Conservation (phyloP, 805 yeast genomes). For the Tetrapisispora arboricola region DNA sequence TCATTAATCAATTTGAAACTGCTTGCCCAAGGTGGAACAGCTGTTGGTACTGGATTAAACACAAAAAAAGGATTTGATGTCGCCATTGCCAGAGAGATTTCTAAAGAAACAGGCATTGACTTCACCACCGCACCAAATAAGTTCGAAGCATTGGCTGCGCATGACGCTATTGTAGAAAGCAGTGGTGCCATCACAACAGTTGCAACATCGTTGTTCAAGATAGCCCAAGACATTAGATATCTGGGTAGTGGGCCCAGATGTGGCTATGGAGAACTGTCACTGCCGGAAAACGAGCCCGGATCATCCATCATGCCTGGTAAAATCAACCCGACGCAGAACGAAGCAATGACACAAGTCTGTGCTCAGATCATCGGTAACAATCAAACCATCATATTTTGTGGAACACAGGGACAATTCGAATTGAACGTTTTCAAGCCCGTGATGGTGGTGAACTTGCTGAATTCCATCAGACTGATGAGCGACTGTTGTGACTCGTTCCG, state of each 20-base stretch:
- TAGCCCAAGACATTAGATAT: constrained; percentile 96
- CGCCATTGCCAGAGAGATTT: constrained; percentile 76
- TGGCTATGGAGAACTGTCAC: constrained; percentile 90
- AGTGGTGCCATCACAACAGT: constrained; percentile 95
- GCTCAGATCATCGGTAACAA: constrained; percentile 97
- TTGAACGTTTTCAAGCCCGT: constrained; percentile 97
- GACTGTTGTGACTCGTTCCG: constrained; percentile 89
- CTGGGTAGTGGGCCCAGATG: constrained; percentile 99
- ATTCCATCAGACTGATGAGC: constrained; percentile 78
- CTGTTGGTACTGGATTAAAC: constrained; percentile 97
- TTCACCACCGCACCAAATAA: constrained; percentile 96
- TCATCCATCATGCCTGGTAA: constrained; percentile 99
- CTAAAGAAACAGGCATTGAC: constrained; percentile 76
- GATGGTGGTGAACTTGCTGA: constrained; percentile 79
- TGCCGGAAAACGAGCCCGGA: constrained; percentile 99
- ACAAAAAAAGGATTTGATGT: constrained; percentile 84
- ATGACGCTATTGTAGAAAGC: constrained; percentile 95
- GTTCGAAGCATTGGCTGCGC: constrained; percentile 98
- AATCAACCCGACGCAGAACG: constrained; percentile 98
- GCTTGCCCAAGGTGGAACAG: constrained; percentile 99
- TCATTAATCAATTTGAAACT: constrained; percentile 64
- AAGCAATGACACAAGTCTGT: constrained; percentile 97
- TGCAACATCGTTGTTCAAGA: constrained; percentile 87
- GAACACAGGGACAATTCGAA: constrained; percentile 98
- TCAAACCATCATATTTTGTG: constrained; percentile 89